Percentiles rank a stretch among this genome's conserved stretches.
These are phyloP conservation scores for Scheffersomyces segobiensis DNA, from an alignment of 1,139 yeast species.

Conservation along the genomic window DNA sequence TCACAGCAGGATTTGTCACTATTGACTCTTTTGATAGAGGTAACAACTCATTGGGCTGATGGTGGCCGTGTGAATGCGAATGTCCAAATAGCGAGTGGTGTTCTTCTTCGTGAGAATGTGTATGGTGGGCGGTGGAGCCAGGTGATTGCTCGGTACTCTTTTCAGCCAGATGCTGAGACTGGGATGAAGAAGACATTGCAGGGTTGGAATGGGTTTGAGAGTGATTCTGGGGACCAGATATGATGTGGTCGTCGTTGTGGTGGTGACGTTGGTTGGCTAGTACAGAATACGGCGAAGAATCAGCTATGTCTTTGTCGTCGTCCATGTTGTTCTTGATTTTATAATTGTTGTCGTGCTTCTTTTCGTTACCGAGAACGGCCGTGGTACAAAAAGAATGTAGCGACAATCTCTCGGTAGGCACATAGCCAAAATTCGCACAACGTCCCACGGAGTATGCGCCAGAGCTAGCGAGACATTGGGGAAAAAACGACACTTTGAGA, in stretches of 20 bases:
- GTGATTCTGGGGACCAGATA: slow-evolving; percentile 13
- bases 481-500: background rate
- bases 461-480: background rate
- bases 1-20: slow-evolving; percentile 74
- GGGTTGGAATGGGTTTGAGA: slow-evolving; percentile 30
- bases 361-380: background rate
- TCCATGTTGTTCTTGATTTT: background rate
- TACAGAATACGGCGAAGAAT: background rate
- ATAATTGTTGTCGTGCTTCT: background rate
- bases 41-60: slow-evolving; percentile 44
- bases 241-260: slow-evolving; percentile 7
- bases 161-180: slow-evolving; percentile 5
- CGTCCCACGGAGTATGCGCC: background rate
- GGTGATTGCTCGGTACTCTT: background rate
- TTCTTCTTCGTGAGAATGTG: slow-evolving; percentile 10
- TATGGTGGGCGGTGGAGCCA: slow-evolving; percentile 1
- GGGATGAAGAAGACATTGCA: background rate
- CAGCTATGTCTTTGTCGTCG: no score
- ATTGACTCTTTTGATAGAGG: slow-evolving; percentile 30
- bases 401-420: background rate
- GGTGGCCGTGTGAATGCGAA: slow-evolving; percentile 36
- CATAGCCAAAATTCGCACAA: background rate
- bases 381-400: background rate
- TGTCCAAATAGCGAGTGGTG: slow-evolving; percentile 19
- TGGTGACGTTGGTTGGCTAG: background rate